Evolutionary conservation across 345 rosid species (phyloP).

Genomic region (Eucalyptus cloeziana): DNA sequence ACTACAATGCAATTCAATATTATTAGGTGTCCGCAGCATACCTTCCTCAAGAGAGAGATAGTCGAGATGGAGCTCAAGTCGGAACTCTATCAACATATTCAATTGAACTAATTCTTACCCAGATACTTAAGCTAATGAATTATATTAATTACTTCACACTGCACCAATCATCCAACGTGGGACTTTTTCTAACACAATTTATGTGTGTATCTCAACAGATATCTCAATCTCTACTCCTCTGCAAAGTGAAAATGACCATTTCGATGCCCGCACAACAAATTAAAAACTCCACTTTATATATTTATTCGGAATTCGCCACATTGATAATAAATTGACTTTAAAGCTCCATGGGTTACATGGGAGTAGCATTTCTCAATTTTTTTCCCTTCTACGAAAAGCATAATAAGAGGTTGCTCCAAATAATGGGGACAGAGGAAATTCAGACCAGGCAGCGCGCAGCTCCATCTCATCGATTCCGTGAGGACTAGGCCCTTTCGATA

Average conservation of each 20-base stretch:
- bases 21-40: background rate
- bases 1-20: background rate
- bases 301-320: background rate
- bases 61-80: background rate
- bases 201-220: fast-evolving
- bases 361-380: background rate
- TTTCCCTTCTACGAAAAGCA: background rate
- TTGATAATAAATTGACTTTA: background rate
- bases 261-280: background rate
- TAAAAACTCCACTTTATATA: background rate
- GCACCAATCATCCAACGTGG: fast-evolving
- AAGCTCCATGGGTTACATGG: background rate
- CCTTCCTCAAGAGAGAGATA: background rate
- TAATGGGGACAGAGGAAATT: background rate
- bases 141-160: fast-evolving
- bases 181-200: background rate
- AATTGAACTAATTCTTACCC: fast-evolving
- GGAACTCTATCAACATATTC: background rate
- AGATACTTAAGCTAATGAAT: fast-evolving
- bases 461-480: background rate
- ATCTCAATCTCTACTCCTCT: background rate
- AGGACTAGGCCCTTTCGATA: background rate
- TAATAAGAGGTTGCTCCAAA: background rate
- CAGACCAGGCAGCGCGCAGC: background rate
- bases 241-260: background rate